These are phyloP conservation scores for Brassica juncea DNA, from an alignment of 345 rosid species.

Conservation along the genomic window DNA sequence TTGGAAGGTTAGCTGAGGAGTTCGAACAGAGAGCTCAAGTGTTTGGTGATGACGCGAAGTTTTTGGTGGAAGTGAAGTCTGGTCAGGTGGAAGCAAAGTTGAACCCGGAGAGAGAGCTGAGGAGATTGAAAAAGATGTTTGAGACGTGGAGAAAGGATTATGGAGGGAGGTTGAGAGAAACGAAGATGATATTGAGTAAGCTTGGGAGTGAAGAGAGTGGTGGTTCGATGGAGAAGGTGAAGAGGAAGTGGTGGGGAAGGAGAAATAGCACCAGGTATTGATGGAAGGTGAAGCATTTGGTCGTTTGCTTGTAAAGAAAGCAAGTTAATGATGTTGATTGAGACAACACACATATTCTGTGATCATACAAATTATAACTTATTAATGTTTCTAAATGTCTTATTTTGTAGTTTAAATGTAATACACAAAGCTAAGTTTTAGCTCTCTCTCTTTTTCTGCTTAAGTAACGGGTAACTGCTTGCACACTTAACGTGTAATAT, in stretches of 20 bases:
- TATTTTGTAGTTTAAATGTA: background rate
- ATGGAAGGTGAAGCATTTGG: constrained; percentile 4
- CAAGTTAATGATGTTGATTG: background rate
- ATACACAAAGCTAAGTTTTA: constrained; percentile 8
- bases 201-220: constrained; percentile 81
- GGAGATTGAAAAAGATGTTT: constrained; percentile 90
- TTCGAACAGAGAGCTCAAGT: constrained; percentile 96
- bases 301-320: constrained; percentile 29
- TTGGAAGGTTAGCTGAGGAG: constrained; percentile 88
- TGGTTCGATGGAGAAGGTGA: constrained; percentile 61
- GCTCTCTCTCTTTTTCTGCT: background rate
- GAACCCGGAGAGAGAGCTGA: constrained; percentile 84
- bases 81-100: constrained; percentile 94
- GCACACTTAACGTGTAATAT: background rate
- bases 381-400: constrained; percentile 28
- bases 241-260: constrained; percentile 97
- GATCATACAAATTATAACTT: constrained; percentile 18
- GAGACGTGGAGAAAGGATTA: constrained; percentile 98
- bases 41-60: constrained; percentile 92
- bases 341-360: background rate
- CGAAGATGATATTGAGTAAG: constrained; percentile 78
- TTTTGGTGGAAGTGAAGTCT: constrained; percentile 94
- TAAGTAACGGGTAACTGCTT: constrained; percentile 12
- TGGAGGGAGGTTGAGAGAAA: constrained; percentile 74
- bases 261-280: constrained; percentile 76